These are phyloP conservation scores for Suillus brevipes DNA, from an alignment of 768 basidiomycete genomes.

Conservation along the genomic window DNA sequence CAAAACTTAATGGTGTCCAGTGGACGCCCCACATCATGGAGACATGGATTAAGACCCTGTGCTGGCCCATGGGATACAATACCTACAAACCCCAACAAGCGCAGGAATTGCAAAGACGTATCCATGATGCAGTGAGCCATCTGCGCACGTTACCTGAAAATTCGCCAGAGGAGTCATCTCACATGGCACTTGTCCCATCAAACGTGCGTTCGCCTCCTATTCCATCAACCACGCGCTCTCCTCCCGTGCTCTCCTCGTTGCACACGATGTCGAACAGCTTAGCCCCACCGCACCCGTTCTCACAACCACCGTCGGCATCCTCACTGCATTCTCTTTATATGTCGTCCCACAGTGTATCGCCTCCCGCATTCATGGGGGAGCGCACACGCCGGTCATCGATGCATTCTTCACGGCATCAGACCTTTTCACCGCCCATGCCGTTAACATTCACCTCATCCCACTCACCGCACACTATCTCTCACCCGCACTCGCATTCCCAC, in stretches of 20 bases:
- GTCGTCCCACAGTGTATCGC: neutral
- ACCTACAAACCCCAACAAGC: slow-evolving; percentile 46
- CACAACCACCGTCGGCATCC: neutral
- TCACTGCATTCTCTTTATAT: neutral
- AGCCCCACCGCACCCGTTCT: slow-evolving; percentile 1
- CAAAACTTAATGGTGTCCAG: slow-evolving; percentile 46
- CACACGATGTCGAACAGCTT: slow-evolving; percentile 4
- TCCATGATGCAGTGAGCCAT: slow-evolving; percentile 51
- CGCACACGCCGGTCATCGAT: slow-evolving; percentile 14
- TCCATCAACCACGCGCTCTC: neutral
- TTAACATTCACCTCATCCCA: slow-evolving; percentile 1
- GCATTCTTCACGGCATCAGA: slow-evolving; percentile 9
- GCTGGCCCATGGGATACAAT: slow-evolving; percentile 65
- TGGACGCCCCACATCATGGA: slow-evolving; percentile 61
- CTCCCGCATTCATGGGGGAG: slow-evolving; percentile 3
- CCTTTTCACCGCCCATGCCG: neutral
- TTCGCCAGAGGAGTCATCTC: slow-evolving; percentile 2
- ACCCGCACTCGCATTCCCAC: slow-evolving; percentile 1
- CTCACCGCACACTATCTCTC: slow-evolving; percentile 1
- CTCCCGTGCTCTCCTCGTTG: neutral
- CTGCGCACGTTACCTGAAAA: slow-evolving; percentile 23
- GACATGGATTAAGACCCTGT: slow-evolving; percentile 54
- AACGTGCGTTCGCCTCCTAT: neutral
- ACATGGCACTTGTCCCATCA: neutral
- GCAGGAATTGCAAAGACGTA: slow-evolving; percentile 47